Conservation (phyloP, 768 basidiomycete species). For the Coprinellus micaceus region DNA sequence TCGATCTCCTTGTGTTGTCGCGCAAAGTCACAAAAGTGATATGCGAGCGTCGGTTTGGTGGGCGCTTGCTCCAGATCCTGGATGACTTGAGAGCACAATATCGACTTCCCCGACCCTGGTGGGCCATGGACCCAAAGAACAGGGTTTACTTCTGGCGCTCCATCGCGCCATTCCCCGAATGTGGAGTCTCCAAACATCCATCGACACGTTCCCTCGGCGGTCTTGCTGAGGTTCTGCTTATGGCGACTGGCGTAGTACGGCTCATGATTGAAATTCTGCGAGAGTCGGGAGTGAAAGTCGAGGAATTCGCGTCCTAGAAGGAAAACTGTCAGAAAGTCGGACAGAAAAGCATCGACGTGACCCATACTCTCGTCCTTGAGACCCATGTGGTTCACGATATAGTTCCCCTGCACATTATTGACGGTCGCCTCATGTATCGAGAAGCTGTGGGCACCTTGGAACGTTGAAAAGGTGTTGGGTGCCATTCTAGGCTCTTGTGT, state of each 20-base stretch:
- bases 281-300: background rate
- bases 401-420: background rate
- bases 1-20: constrained; percentile 6
- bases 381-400: background rate
- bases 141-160: background rate
- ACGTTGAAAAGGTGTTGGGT: background rate
- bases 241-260: background rate
- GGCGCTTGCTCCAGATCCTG: background rate
- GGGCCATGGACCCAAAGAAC: constrained; percentile 19
- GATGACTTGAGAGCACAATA: constrained; percentile 18
- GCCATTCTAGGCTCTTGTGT: background rate
- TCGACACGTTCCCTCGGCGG: background rate
- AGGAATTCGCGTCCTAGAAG: background rate
- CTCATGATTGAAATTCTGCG: background rate
- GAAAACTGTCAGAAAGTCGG: background rate
- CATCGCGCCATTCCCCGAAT: constrained; percentile 7
- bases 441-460: background rate
- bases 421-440: background rate
- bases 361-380: background rate
- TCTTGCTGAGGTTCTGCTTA: background rate
- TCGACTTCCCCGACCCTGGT: constrained; percentile 20
- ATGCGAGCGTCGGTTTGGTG: constrained; percentile 8
- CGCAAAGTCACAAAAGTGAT: constrained; percentile 20
- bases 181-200: background rate
- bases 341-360: background rate